Base-by-base conservation (phyloP, 2,329 filamentous ascomycete genomes). In the Penicillium sp. region DNA sequence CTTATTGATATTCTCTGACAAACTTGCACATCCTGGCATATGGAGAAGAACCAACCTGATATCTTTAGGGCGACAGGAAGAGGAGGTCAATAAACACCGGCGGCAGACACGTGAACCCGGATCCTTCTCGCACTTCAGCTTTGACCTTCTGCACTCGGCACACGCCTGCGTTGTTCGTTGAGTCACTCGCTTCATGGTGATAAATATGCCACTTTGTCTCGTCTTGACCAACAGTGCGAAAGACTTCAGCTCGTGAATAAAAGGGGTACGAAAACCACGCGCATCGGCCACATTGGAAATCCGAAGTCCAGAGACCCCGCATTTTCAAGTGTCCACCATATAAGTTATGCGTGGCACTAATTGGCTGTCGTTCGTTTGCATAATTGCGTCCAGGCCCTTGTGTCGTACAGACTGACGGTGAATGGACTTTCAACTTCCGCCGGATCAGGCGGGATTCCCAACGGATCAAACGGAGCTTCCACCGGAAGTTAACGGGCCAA, bases 401-500 rank as follows among this genome's bases (percentile, higher is more conserved):
- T 32, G 18, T 9, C 14, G 31, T 31, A 10, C 13, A 2, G 10
- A 32, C 7, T 45, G 34, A 40, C 42, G 34, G 52, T 42, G 52
- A 54, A 9, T 45, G 47, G 47, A 44, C 40, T 9, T 29, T 10
- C 11, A 34, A 13, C 47, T 50, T 43, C 52, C 52, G 39, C 46
- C 46, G 52, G 52, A 49, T 16, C 6, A 21, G 34, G 24, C 5
- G 11, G 31, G 13, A 43, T 40, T 18, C 31, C 43, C 9, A 34
- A 14, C 31, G 31, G 31, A n/a, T 36, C 34, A 36, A 36, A n/a
- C 34, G 34, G 34, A 36, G n/a, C 14, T n/a, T 36, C 52, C 46
- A 40, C 40, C 52, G 52, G 52, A 32, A 34, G 14, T 44, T 40
- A 32, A 24, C 8, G 6, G 27, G 11, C 52, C 52, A 54, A 54